Base-by-base conservation (phyloP, 1,139 yeast species). In the Kodamaea sp. region DNA sequence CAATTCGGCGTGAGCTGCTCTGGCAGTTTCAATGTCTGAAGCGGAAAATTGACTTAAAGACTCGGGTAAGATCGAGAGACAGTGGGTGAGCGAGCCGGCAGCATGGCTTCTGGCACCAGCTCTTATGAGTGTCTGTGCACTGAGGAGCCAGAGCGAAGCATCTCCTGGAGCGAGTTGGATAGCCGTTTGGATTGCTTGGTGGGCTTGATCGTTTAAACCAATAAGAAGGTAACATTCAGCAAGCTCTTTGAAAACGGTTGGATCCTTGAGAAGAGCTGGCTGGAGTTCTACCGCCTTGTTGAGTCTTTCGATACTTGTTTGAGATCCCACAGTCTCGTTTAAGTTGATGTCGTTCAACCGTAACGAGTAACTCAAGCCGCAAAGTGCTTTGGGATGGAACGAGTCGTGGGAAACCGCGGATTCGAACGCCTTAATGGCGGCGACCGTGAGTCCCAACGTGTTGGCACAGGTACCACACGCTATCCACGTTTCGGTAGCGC, bases 1-100 rank as follows among this genome's bases (percentile, higher is more conserved):
- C 36, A 77, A 55, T 44, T 75, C 78, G 3, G 76, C 70, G 51
- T 76, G 81, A 3, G 75, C 72, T 15, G 71, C 65, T 37, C 80
- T 57, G 0, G 78, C 75, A 2, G 73, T 63, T 38, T 73, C 76
- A 16, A 73, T 53, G 36, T 71, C 70, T 10, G 39, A 47, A 7
- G 44, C 37, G 30, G 61, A 41, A 35, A 57, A 61, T 10, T 55
- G 54, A 18, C 33, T 39, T 10, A 58, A 34, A 15, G 50, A 36
- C n/a, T 60, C 61, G 0, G 72, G 64, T 29, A 73, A 53, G 15
- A 68, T 56, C 20, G 65, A 55, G 25, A 76, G 62, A 35, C 76
- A 60, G 32, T 68, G 70, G 11, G 68, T 65, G 35, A 76, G 60
- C 2, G 76, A 61, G 16, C 67, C 66, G 4, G 72, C 65, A 0